Evolutionary conservation across 192 early-diverging fungal species (phyloP), one percentile per base, ranked within the genome.

Genomic region (Jimgerdemannia lactiflua): DNA sequence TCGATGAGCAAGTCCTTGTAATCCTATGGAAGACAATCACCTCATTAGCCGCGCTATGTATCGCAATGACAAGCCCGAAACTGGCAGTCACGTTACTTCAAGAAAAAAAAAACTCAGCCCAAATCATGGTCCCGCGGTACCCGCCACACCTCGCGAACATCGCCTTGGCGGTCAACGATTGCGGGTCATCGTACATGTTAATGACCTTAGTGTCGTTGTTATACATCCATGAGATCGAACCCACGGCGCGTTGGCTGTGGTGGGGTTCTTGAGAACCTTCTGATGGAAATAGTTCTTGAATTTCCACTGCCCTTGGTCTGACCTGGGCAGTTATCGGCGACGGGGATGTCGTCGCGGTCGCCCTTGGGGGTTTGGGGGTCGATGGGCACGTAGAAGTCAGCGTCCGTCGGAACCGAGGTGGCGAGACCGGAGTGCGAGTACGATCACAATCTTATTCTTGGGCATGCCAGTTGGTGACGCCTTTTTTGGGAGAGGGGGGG

Each of bases 171-270:
- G 14, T 70, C 39, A 77, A 41, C 3, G 76, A 77, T 4, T 49
- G 65, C 19, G 76, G 76, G 65, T 77, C 71, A 41, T 77, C 76
- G 29, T 77, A 77, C 18, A 69, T 75, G 43, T n/a, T 71, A 4
- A 73, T 17, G 59, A 19, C 75, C 42, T 67, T 82, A 3, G 81
- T 84, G 3, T 78, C 74, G 3, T 65, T 65, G 73, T 87, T 87
- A 77, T 80, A 86, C 67, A 91, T 74, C 86, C 87, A 89, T 17
- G 90, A 87, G 0, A 88, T 89, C 6, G 84, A 0, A 84, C 69
- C 86, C 86, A 91, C 7, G 81, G 83, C 4, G 80, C 67, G 9
- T 73, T 70, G 1, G 87, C 80, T 3, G 77, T 64, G 44, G 85
- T n/a, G 80, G 80, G 19, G 77, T 84, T 69, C 49, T 59, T 59